phyloP scores from a whole-genome alignment of 768 basidiomycete genomes.

The Paxillus rubicundulus region DNA sequence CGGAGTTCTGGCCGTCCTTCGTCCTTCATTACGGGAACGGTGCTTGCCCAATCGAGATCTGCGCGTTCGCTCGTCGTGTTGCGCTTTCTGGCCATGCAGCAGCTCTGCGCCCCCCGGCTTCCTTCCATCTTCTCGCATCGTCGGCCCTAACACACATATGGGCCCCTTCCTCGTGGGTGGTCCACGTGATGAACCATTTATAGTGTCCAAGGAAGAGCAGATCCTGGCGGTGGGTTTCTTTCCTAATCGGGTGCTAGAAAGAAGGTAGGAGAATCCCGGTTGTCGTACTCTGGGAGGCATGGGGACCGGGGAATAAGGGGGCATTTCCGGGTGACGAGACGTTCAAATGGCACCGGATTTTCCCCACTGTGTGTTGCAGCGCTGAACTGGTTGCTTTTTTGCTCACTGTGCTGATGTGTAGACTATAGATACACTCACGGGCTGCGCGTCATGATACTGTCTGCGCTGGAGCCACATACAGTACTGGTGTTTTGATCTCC shows the following conservation, averaged over 20 bases:
- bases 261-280: not conserved
- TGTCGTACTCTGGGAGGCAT: constrained; percentile 35
- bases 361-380: not conserved
- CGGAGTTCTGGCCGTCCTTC: constrained; percentile 40
- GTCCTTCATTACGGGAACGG: constrained; percentile 37
- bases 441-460: constrained; percentile 34
- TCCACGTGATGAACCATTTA: constrained; percentile 22
- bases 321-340: constrained; percentile 25
- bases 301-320: constrained; percentile 38
- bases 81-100: constrained; percentile 13
- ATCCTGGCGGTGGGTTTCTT: constrained; percentile 28
- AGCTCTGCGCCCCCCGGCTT: constrained; percentile 14
- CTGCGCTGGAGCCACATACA: not conserved
- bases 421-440: constrained; percentile 42
- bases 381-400: not conserved
- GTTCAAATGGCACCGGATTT: constrained; percentile 31
- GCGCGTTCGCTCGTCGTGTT: constrained; percentile 30
- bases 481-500: not conserved
- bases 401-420: not conserved
- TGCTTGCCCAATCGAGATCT: constrained; percentile 43
- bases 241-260: constrained; percentile 29
- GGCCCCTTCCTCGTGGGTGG: constrained; percentile 32
- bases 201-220: constrained; percentile 24
- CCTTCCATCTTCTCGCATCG: constrained; percentile 8
- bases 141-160: constrained; percentile 30